These are phyloP conservation scores for Acanthochlamys bracteata DNA, from an alignment of 106 monocot species.

Conservation along the genomic window DNA sequence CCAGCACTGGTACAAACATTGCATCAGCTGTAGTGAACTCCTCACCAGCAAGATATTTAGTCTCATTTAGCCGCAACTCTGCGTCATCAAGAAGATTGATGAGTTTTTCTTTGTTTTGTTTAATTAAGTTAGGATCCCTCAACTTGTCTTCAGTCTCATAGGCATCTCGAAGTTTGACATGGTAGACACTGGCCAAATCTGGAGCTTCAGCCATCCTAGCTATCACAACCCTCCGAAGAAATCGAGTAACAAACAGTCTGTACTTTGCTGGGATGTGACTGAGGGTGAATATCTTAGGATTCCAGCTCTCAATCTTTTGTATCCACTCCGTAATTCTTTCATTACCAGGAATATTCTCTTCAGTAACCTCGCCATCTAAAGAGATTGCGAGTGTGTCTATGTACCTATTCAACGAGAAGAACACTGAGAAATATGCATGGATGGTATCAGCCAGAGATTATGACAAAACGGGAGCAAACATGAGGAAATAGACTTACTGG, in stretches of 20 bases:
- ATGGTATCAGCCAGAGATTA: neutral
- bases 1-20: slow-evolving; percentile 86
- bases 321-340: slow-evolving; percentile 57
- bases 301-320: slow-evolving; percentile 77
- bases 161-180: slow-evolving; percentile 65
- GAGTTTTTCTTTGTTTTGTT: slow-evolving; percentile 68
- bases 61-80: slow-evolving; percentile 48
- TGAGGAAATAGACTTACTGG: slow-evolving; percentile 30
- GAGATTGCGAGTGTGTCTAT: slow-evolving; percentile 71
- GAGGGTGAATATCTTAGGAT: slow-evolving; percentile 83
- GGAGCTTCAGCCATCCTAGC: slow-evolving; percentile 88
- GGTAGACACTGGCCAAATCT: slow-evolving; percentile 80
- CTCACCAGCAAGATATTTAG: slow-evolving; percentile 56
- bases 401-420: slow-evolving; percentile 43
- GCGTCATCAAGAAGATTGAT: slow-evolving; percentile 64
- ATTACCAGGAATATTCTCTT: slow-evolving; percentile 22
- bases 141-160: slow-evolving; percentile 78
- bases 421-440: neutral
- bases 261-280: slow-evolving; percentile 56
- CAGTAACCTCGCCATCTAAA: slow-evolving; percentile 32
- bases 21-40: slow-evolving; percentile 64
- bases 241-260: slow-evolving; percentile 64
- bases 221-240: slow-evolving; percentile 70
- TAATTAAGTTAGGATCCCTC: slow-evolving; percentile 42
- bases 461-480: neutral